Evolutionary conservation across 1,284 basidiomycete genomes (phyloP), one percentile per base, ranked within the genome.

Genomic region (Stygiomarasmius scandens): DNA sequence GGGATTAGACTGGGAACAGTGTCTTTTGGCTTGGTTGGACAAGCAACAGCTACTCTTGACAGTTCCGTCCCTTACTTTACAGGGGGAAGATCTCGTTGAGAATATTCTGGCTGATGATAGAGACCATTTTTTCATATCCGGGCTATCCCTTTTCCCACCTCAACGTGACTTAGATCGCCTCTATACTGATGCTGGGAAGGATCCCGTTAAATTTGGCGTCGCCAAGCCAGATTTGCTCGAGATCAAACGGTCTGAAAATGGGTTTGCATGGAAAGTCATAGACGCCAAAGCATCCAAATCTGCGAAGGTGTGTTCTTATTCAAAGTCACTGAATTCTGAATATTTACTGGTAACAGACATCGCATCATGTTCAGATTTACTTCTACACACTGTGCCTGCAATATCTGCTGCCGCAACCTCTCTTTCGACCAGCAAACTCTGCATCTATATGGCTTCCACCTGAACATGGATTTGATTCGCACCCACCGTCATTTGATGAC

Each of bases 331-430:
- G 22, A 8, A 27, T n/a, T 46, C 12, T 38, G 14, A 20, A 10
- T 14, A 20, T 12, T 76, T 50, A 24, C 25, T 27, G 23, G 41
- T 48, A 49, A 2, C 58, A 85, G 82, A 81, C 74, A 55, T 80
- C 73, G 56, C 84, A 74, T 69, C 82, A 72, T 66, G 79, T 75
- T 59, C 82, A 75, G 69, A 80, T 75, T 60, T 83, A 75, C 67
- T 84, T 74, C 59, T 81, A 82, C 62, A 74, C 74, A 10, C 58
- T 78, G 11, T 82, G 79, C 58, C 66, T 82, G 24, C 63, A 67
- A n/a, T 66, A 73, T 55, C 63, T 80, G 10, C 70, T 82, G 25
- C 65, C 67, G 9, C 56, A 58, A 32, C 66, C 71, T 10, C 66
- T 66, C 24, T 78, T 75, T 61, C 61, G 68, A 64, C 56, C 70